Conservation (phyloP, 495 filamentous ascomycete species). For the Hypoxylon intermedium region DNA sequence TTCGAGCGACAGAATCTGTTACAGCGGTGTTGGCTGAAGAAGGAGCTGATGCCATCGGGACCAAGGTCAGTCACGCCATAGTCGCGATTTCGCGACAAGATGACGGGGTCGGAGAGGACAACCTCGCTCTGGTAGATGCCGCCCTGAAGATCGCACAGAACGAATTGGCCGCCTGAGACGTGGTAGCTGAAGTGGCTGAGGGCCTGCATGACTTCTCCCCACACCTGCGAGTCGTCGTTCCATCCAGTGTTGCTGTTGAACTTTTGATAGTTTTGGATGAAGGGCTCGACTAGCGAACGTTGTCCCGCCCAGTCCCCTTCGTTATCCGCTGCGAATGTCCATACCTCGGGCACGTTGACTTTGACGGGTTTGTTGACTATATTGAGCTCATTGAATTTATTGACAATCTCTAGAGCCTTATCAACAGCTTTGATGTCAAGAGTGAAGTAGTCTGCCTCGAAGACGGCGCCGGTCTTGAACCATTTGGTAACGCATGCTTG, state of each 20-base stretch:
- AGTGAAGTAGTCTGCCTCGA: conserved; percentile 42
- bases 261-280: conserved; percentile 50
- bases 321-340: conserved; percentile 18
- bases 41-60: conserved; percentile 43
- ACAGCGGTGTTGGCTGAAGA: conserved; percentile 46
- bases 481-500: conserved; percentile 48
- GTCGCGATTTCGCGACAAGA: conserved; percentile 39
- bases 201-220: conserved; percentile 49
- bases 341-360: conserved; percentile 45
- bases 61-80: conserved; percentile 51
- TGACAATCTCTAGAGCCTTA: conserved; percentile 46
- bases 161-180: conserved; percentile 42
- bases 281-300: conserved; percentile 40
- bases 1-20: conserved; percentile 24
- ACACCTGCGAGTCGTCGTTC: conserved; percentile 27
- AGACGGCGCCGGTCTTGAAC: conserved; percentile 45
- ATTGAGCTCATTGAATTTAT: conserved; percentile 44
- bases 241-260: conserved; percentile 55
- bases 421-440: conserved; percentile 46
- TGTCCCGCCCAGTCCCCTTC: conserved; percentile 14
- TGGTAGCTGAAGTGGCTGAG: conserved; percentile 55
- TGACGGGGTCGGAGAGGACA: conserved; percentile 47
- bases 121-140: conserved; percentile 43
- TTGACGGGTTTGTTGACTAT: conserved; percentile 40
- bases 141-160: conserved; percentile 52